Evolutionary conservation across 306 rosid genomes (phyloP).

Genomic region (Prunus dulcis): DNA sequence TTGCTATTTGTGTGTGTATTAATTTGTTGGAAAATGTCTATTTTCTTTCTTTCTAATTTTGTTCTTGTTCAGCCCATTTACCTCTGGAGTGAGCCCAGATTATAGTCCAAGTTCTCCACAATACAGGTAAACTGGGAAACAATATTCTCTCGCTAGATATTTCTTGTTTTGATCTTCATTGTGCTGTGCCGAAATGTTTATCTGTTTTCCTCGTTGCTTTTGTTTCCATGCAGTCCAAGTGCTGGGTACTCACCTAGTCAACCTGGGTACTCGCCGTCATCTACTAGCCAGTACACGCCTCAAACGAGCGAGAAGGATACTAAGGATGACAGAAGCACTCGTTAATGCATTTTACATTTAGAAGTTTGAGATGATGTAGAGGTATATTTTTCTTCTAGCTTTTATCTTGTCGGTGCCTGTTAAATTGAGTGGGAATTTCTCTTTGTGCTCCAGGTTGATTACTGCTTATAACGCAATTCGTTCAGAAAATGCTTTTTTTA

Average conservation of each 20-base stretch:
- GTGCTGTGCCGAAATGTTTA: slow-evolving; percentile 7
- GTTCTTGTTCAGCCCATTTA: slow-evolving; percentile 62
- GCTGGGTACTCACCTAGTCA: slow-evolving; percentile 98
- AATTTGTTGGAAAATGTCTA: slow-evolving; percentile 1
- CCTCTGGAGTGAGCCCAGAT: slow-evolving; percentile 82
- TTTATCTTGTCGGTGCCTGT: not conserved
- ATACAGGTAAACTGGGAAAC: slow-evolving; percentile 50
- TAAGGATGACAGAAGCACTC: slow-evolving; percentile 56
- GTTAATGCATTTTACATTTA: not conserved
- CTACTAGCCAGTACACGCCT: slow-evolving; percentile 93
- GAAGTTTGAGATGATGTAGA: slow-evolving; percentile 16
- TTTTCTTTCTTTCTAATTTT: not conserved
- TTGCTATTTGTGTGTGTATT: not conserved
- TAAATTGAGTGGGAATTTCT: not conserved
- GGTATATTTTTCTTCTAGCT: slow-evolving; percentile 11
- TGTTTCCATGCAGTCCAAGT: slow-evolving; percentile 63
- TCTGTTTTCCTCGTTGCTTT: slow-evolving; percentile 2
- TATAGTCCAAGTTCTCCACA: slow-evolving; percentile 94
- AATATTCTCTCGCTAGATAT: not conserved
- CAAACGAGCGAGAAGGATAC: slow-evolving; percentile 56
- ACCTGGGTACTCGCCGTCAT: slow-evolving; percentile 97
- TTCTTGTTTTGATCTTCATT: not conserved
- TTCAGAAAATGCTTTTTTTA: too few relatives aligned
- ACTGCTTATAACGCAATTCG: too few relatives aligned
- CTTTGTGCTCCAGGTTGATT: not conserved